These are phyloP conservation scores for Ustilago esculenta DNA, from an alignment of 1,284 basidiomycete genomes.

Conservation along the genomic window DNA sequence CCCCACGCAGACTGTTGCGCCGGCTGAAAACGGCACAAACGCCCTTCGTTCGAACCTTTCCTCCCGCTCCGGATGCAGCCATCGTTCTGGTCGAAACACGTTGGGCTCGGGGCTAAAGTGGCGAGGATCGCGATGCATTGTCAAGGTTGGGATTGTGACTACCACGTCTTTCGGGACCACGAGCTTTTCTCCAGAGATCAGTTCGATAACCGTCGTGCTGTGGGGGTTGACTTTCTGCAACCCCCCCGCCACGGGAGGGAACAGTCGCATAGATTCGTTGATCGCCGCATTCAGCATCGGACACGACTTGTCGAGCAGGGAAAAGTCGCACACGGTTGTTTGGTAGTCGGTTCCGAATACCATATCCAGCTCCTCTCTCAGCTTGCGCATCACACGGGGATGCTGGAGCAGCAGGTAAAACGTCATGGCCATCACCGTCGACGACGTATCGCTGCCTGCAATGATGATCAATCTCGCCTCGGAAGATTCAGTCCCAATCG, in stretches of 20 bases:
- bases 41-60: constrained; percentile 15
- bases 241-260: constrained; percentile 14
- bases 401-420: constrained; percentile 12
- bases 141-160: constrained; percentile 10
- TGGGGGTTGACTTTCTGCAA: constrained; percentile 15
- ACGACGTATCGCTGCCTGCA: constrained; percentile 29
- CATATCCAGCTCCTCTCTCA: constrained; percentile 12
- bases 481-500: too few relatives aligned
- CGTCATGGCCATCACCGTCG: constrained; percentile 19
- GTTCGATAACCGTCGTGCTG: not conserved
- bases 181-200: not conserved
- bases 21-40: constrained; percentile 14
- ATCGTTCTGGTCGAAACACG: constrained; percentile 19
- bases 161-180: constrained; percentile 5
- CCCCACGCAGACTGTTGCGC: constrained; percentile 18
- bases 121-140: constrained; percentile 26
- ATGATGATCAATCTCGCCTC: constrained; percentile 22
- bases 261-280: constrained; percentile 31
- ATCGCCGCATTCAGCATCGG: constrained; percentile 26
- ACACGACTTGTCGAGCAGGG: constrained; percentile 1
- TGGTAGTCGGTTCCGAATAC: too few relatives aligned
- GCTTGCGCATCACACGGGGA: not conserved
- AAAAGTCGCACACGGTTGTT: constrained; percentile 10
- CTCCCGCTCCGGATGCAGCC: constrained; percentile 16
- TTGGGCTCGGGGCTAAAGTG: constrained; percentile 22